A percentile compares a stretch with the other conserved stretches of the same genome.
These are phyloP conservation scores for Rhizopus delemar DNA, from an alignment of 371 early-diverging fungal species.

Conservation along the genomic window DNA sequence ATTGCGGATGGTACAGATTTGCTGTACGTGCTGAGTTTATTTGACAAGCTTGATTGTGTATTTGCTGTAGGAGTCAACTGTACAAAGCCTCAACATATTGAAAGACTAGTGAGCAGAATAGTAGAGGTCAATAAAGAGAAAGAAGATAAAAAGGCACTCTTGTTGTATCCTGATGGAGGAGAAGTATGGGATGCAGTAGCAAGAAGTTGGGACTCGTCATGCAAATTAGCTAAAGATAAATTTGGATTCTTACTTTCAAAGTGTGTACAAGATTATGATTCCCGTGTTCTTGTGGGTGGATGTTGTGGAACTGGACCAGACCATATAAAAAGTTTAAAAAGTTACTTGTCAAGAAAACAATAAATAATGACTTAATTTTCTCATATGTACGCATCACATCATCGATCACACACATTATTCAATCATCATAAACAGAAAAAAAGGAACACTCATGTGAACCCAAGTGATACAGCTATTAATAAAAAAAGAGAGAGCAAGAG, in stretches of 20 bases:
- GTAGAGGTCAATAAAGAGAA: constrained; percentile 1
- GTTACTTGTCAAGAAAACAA: background rate
- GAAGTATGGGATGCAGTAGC: constrained; percentile 43
- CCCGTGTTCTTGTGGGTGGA: constrained; percentile 48
- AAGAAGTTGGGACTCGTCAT: constrained; percentile 29
- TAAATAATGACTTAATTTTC: too few relatives aligned
- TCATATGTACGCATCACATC: too few relatives aligned
- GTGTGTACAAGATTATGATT: constrained; percentile 22
- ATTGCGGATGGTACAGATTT: constrained; percentile 48
- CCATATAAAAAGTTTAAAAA: constrained; percentile 29
- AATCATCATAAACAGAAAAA: too few relatives aligned
- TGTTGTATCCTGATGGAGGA: constrained; percentile 53
- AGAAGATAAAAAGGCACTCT: constrained; percentile 18
- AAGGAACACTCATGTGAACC: too few relatives aligned
- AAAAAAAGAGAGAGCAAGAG: too few relatives aligned
- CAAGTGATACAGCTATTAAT: too few relatives aligned
- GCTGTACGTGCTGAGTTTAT: constrained; percentile 16
- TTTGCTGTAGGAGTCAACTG: constrained; percentile 63
- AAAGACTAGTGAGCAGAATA: constrained; percentile 14
- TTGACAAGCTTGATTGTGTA: constrained; percentile 26
- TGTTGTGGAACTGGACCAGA: constrained; percentile 50
- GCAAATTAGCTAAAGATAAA: constrained; percentile 24
- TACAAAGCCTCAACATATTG: constrained; percentile 48
- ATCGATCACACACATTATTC: too few relatives aligned
- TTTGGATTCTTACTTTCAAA: constrained; percentile 36